Evolutionary conservation across 1,284 basidiomycete genomes (phyloP), one percentile per base, ranked within the genome.

Genomic region (Apiotrichum mycotoxinovorans): DNA sequence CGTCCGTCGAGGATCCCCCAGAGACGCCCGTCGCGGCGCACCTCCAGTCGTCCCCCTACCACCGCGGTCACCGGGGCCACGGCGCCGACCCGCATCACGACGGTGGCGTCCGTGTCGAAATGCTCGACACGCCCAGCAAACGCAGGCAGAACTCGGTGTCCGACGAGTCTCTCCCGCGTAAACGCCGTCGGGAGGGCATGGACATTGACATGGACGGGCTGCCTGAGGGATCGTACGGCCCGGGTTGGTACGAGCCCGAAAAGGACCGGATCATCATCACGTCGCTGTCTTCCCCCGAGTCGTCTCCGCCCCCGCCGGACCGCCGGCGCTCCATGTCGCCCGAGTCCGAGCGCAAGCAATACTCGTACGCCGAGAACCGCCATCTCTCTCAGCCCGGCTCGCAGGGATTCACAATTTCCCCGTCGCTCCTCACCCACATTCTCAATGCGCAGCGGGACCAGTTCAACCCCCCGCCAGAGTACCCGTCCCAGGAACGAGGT

Each of bases 221-320:
- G 35, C 56, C 52, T 4, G 37, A 46, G 14, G 45, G 34, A 15
- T 34, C 27, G 11, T 51, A 41, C 15, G 62, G 62, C 0, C 53
- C 42, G 1, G 58, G 61, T 17, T 75, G 72, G 70, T 65, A 73
- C 54, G 73, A 75, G 57, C 73, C 72, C 18, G 73, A 75, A 41
- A 74, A 72, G 57, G 73, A 75, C 60, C 66, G 73, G 17, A 73
- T 75, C 23, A 65, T 74, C 11, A 66, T 73, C 33, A 74, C 72
- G 7, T 66, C 68, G 2, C 60, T 74, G 0, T 68, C 66, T 5
- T 54, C 66, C 2, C 58, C 64, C 1, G 69, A 66, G 10, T 57
- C 62, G 14, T 60, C 58, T 1, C 64, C 66, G 9, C 52, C 66
- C 1, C 61, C 66, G 0, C 67, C 68, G 10, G 44, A 43, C 41